Conservation (phyloP, 805 yeast genomes). For the Candida endomychidarum region DNA sequence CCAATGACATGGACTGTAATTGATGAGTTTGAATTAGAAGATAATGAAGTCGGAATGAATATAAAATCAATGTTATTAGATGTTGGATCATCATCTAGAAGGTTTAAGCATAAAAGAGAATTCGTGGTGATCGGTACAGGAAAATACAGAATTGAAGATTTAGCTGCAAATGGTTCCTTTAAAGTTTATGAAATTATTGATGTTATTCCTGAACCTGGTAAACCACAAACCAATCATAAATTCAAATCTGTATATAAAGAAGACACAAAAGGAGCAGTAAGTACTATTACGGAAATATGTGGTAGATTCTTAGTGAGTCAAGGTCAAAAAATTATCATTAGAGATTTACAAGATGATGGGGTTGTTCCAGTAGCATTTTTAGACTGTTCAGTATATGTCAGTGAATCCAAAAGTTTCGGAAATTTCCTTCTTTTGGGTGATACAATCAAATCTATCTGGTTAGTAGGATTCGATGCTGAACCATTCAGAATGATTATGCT, state of each 20-base stretch:
- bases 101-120: constrained; percentile 56
- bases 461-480: constrained; percentile 91
- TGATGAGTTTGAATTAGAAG: constrained; percentile 64
- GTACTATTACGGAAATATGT: constrained; percentile 72
- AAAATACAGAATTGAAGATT: constrained; percentile 72
- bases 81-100: constrained; percentile 41
- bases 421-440: constrained; percentile 83
- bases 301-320: constrained; percentile 84
- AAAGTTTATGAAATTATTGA: constrained; percentile 72
- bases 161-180: constrained; percentile 76
- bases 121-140: constrained; percentile 80
- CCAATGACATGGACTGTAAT: constrained; percentile 76
- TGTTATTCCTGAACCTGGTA: constrained; percentile 85
- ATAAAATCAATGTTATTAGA: constrained; percentile 55
- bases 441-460: constrained; percentile 68
- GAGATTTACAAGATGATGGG: constrained; percentile 84
- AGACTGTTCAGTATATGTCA: constrained; percentile 77
- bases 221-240: constrained; percentile 79
- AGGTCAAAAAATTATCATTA: constrained; percentile 77
- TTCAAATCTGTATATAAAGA: constrained; percentile 73
- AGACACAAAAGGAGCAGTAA: constrained; percentile 78
- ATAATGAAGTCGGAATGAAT: constrained; percentile 63
- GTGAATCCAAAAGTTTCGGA: constrained; percentile 80
- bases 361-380: constrained; percentile 92
- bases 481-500: constrained; percentile 83